Percentiles rank a stretch among this genome's conserved stretches.
Conservation (phyloP, 805 yeast species). For the Saccharomycopsis sp. region DNA sequence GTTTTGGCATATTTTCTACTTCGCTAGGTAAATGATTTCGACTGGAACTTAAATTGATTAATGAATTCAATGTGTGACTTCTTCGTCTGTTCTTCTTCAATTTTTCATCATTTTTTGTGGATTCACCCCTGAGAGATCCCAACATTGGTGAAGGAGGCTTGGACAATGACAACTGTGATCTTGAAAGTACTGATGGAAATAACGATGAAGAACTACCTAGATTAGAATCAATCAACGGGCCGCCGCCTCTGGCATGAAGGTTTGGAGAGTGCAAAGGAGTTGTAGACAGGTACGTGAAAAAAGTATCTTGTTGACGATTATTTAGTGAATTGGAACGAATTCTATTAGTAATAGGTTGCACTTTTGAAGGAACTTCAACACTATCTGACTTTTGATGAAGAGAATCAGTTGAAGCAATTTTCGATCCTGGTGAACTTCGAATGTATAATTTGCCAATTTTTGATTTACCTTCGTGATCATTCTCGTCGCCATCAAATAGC, state of each 20-base stretch:
- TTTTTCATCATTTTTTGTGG: neutral
- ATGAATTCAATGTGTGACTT: constrained; percentile 16
- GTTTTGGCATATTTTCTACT: neutral
- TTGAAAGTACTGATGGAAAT: no score
- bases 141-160: constrained; percentile 13
- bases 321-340: constrained; percentile 16
- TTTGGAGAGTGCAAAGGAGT: neutral
- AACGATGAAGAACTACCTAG: neutral
- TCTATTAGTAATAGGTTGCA: neutral
- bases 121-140: neutral
- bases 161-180: constrained; percentile 9
- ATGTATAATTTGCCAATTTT: neutral
- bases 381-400: neutral
- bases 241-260: neutral
- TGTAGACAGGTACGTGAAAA: neutral
- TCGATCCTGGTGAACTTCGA: neutral
- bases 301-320: neutral
- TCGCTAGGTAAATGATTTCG: neutral
- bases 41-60: constrained; percentile 3
- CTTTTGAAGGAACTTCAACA: neutral
- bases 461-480: neutral
- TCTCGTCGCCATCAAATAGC: constrained; percentile 4
- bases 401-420: neutral
- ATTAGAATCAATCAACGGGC: neutral
- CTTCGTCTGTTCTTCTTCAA: constrained; percentile 9